phyloP scores from a whole-genome alignment of 2,329 filamentous ascomycete species.

The Coniochaeta sp. region DNA sequence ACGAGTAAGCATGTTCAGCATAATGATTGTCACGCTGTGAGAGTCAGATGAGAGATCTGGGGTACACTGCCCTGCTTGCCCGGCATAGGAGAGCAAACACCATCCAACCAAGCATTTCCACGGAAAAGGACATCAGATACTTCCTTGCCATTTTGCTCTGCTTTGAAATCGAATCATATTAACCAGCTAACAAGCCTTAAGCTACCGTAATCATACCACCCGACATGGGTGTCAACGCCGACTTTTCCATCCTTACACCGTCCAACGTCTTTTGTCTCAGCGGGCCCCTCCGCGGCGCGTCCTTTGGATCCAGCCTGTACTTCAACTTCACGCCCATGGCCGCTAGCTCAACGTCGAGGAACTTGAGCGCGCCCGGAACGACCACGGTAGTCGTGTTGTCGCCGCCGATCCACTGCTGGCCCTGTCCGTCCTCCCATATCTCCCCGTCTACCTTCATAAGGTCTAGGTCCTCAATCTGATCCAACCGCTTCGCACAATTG shows the following conservation, averaged over 20 bases:
- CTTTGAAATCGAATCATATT: neutral
- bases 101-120: neutral
- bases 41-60: neutral
- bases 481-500: conserved; percentile 60
- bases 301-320: conserved; percentile 61
- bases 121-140: neutral
- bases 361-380: conserved; percentile 87
- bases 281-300: conserved; percentile 50
- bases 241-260: conserved; percentile 13
- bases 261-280: conserved; percentile 30
- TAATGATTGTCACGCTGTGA: neutral
- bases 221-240: neutral
- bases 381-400: conserved; percentile 87
- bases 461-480: conserved; percentile 49
- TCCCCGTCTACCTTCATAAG: conserved; percentile 55
- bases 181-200: neutral
- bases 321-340: conserved; percentile 96
- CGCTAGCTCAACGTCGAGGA: conserved; percentile 87
- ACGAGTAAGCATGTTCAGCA: neutral
- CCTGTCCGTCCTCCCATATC: conserved; percentile 89
- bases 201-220: neutral
- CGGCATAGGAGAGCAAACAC: neutral
- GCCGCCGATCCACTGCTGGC: conserved; percentile 77
- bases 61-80: neutral
- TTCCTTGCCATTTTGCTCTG: neutral